A percentile compares a stretch with the other conserved stretches of the same genome.
phyloP scores from a whole-genome alignment of 345 rosid species.

The Cardiospermum halicacabum region DNA sequence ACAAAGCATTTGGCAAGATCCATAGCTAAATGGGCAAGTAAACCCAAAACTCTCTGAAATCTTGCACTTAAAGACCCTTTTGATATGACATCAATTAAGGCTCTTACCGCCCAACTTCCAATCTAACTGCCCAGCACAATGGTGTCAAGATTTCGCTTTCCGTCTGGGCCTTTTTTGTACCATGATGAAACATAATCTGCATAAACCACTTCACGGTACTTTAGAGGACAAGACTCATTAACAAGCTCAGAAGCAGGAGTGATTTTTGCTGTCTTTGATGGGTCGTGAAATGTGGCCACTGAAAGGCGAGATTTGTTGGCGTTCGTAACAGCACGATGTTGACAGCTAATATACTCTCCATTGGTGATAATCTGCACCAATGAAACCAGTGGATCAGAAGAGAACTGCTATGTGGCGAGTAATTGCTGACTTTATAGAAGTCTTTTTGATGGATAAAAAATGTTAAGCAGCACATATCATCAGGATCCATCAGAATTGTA shows the following conservation, averaged over 20 bases:
- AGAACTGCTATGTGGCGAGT: not conserved
- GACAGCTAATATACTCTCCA: constrained; percentile 64
- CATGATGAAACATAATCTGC: constrained; percentile 70
- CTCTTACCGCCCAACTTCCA: not conserved
- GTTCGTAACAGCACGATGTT: constrained; percentile 74
- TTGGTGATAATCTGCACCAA: constrained; percentile 68
- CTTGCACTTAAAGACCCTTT: too few species aligned
- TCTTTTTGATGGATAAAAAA: not conserved
- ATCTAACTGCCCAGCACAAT: constrained; percentile 25
- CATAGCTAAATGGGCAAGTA: too few species aligned
- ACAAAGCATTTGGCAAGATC: too few species aligned
- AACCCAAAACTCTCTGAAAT: too few species aligned
- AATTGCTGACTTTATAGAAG: too few species aligned
- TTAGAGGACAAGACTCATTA: constrained; percentile 30
- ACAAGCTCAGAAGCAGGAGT: constrained; percentile 55
- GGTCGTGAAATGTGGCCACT: constrained; percentile 85
- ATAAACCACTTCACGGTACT: constrained; percentile 47
- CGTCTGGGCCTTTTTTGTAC: constrained; percentile 80
- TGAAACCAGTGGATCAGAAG: not conserved
- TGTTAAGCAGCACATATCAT: not conserved
- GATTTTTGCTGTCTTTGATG: constrained; percentile 51
- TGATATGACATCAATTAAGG: not conserved
- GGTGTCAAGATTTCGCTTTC: constrained; percentile 71
- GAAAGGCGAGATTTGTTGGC: constrained; percentile 56
- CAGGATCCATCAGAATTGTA: not conserved